Conservation (phyloP, 2,329 filamentous ascomycete species). For the Rosellinia necatrix region DNA sequence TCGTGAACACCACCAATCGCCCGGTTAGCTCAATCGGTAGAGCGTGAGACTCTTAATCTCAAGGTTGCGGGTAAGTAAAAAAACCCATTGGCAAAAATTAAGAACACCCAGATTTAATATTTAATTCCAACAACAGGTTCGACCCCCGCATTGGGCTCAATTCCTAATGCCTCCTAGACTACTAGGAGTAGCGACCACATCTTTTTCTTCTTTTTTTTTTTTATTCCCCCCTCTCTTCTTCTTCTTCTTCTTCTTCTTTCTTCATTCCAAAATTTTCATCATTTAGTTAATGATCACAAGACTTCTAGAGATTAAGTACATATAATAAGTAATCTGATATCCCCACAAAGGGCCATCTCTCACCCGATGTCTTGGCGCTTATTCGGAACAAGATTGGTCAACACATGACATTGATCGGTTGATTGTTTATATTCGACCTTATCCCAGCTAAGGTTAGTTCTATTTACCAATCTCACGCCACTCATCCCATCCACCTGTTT, state of each 20-base stretch:
- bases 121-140: constrained; percentile 29
- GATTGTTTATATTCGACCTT: no score
- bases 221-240: no score
- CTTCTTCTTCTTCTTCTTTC: not conserved
- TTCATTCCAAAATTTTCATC: no score
- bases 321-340: no score
- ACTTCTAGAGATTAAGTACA: not conserved
- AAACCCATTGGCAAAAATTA: not conserved
- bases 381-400: constrained; percentile 1
- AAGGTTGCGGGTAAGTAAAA: constrained; percentile 41
- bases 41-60: constrained; percentile 70
- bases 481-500: no score
- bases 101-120: no score
- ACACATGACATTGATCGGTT: no score
- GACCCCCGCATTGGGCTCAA: constrained; percentile 55
- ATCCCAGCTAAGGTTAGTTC: no score
- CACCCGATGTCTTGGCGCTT: not conserved
- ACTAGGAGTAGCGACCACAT: not conserved
- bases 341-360: no score
- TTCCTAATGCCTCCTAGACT: constrained; percentile 40
- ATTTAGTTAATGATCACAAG: not conserved
- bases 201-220: not conserved
- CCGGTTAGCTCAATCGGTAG: constrained; percentile 72
- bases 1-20: constrained; percentile 33
- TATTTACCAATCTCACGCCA: no score